Evolutionary conservation across 2,329 filamentous ascomycete species (phyloP), one percentile per base, ranked within the genome.

Genomic region (Myrmaecium sp.): DNA sequence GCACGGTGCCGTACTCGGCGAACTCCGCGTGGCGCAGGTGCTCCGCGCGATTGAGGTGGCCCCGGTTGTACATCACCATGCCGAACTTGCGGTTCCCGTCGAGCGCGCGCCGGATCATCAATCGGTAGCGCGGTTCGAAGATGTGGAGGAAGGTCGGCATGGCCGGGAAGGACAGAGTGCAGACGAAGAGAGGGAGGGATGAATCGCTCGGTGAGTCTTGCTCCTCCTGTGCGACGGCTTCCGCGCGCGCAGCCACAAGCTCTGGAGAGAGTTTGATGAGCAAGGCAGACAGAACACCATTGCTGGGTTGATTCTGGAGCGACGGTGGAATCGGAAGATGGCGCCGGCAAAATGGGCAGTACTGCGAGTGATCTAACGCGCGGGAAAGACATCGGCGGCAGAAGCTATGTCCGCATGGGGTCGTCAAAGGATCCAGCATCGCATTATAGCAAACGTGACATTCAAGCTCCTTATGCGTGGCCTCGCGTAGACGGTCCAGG

Each of bases 61-160:
- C 51, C 23, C 59, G 57, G 37, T 74, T 78, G 34, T 73, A 72
- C 42, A 80, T 64, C 11, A 92, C 65, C 78, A 93, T 92, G 14
- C 84, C 84, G 42, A 94, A 93, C 14, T 70, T 78, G 9, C 69
- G 61, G 33, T 76, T 69, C 0, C 72, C 70, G 34, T 83, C 75
- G 28, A 91, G 57, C 0, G 71, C 76, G 18, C 82, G 69, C 24
- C 76, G 66, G 19, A 93, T 75, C 81, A 93, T 89, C n/a, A 89
- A 60, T 5, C 81, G 70, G 46, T 93, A 93, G 5, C 79, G 67
- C n/a, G 80, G 79, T 47, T 93, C 84, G 43, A 92, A 93, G n/a
- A 94, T 69, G 40, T 91, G 79, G 3, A 93, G 57, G 38, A 89
- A 89, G 0, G 80, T 84, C 0, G 59, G 81, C 69, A 86, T 82